Evolutionary conservation across 192 early-diverging fungal species (phyloP).

Genomic region (Rhizoclosmatium sp.): DNA sequence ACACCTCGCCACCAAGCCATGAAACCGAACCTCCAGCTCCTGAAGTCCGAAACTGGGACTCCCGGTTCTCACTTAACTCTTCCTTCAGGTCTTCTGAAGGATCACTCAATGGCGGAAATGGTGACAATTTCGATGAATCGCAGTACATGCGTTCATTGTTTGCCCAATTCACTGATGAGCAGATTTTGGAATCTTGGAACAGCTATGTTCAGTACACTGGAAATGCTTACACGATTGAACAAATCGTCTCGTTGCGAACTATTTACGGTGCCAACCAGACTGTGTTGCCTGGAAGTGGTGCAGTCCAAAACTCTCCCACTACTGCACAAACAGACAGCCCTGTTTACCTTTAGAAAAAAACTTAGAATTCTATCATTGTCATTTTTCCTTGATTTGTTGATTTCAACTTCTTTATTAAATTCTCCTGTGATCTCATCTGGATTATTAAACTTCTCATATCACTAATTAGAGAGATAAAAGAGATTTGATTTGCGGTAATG

Average conservation of each 20-base stretch:
- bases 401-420: too few relatives aligned
- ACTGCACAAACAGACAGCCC: too few relatives aligned
- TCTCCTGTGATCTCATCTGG: too few relatives aligned
- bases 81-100: background rate
- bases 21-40: background rate
- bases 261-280: constrained; percentile 1
- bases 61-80: background rate
- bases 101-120: background rate
- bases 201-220: constrained; percentile 17
- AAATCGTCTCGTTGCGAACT: constrained; percentile 21
- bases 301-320: too few relatives aligned
- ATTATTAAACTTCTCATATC: too few relatives aligned
- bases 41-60: background rate
- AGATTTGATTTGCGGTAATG: constrained; percentile 50
- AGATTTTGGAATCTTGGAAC: constrained; percentile 33
- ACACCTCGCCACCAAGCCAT: background rate
- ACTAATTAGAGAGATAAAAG: background rate
- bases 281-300: background rate
- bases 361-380: too few relatives aligned
- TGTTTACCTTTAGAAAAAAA: too few relatives aligned
- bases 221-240: constrained; percentile 21
- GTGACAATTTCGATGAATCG: constrained; percentile 4
- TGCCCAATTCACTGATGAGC: constrained; percentile 20
- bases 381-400: too few relatives aligned
- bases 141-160: constrained; percentile 24